Conservation (phyloP, 2,329 filamentous ascomycete species). For the Claviceps sp. region DNA sequence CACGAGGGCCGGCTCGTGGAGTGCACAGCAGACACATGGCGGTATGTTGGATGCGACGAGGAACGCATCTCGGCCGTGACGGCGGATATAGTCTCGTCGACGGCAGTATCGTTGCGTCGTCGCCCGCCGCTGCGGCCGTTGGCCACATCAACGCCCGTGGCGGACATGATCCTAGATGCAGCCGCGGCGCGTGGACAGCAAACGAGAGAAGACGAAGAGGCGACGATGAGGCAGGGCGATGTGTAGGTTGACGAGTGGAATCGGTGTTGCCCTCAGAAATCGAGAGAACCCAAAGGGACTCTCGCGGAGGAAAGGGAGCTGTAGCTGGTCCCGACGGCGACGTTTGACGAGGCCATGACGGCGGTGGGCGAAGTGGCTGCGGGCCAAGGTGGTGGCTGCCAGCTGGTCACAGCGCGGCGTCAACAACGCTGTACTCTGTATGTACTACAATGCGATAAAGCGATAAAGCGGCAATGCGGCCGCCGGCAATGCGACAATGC, state of each 20-base stretch:
- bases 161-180: slow-evolving; percentile 24
- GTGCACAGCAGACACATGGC: slow-evolving; percentile 84
- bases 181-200: not conserved
- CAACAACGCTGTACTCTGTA: too few relatives aligned
- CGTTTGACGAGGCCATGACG: slow-evolving; percentile 1
- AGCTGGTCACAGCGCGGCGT: not conserved
- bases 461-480: too few relatives aligned
- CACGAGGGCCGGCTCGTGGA: slow-evolving; percentile 58
- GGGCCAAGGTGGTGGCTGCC: too few relatives aligned
- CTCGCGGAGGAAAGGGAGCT: not conserved
- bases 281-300: not conserved
- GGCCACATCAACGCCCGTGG: slow-evolving; percentile 22
- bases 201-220: not conserved
- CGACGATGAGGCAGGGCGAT: not conserved
- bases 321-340: not conserved
- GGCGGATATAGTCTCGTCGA: slow-evolving; percentile 11
- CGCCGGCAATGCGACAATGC: too few relatives aligned
- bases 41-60: slow-evolving; percentile 51
- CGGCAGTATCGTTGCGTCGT: slow-evolving; percentile 13
- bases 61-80: slow-evolving; percentile 12
- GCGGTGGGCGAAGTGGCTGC: not conserved
- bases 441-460: too few relatives aligned
- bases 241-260: not conserved
- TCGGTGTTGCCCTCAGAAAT: not conserved
- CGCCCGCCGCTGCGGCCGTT: slow-evolving; percentile 11